These are phyloP conservation scores for Myriosclerotinia scirpicola DNA, from an alignment of 2,329 filamentous ascomycete genomes.

Conservation along the genomic window DNA sequence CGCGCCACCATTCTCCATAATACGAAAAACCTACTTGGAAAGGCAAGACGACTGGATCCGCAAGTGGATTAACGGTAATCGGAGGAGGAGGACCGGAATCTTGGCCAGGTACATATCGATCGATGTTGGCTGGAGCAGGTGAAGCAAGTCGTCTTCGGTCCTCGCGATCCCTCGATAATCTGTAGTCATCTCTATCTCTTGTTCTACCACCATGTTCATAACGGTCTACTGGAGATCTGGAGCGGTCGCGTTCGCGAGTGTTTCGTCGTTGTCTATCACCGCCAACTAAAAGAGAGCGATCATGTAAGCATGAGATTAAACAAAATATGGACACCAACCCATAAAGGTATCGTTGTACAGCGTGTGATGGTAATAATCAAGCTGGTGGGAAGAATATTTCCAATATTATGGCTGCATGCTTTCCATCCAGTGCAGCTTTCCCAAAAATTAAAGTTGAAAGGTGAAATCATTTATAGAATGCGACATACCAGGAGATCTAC, in stretches of 20 bases:
- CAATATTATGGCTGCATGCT: neutral
- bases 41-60: slow-evolving; percentile 69
- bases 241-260: slow-evolving; percentile 64
- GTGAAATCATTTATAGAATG: slow-evolving; percentile 1
- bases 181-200: slow-evolving; percentile 63
- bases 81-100: slow-evolving; percentile 50
- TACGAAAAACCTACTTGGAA: slow-evolving; percentile 85
- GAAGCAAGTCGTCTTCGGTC: slow-evolving; percentile 59
- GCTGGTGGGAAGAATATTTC: neutral
- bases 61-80: slow-evolving; percentile 63
- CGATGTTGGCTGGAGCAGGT: slow-evolving; percentile 67
- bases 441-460: neutral
- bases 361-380: neutral
- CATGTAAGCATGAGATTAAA: slow-evolving; percentile 26
- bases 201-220: slow-evolving; percentile 68
- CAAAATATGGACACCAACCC: slow-evolving; percentile 29
- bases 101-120: slow-evolving; percentile 80
- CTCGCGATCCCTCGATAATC: slow-evolving; percentile 53
- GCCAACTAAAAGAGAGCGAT: slow-evolving; percentile 45
- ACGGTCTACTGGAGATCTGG: slow-evolving; percentile 67
- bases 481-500: slow-evolving; percentile 68
- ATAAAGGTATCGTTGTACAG: slow-evolving; percentile 2
- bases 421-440: neutral
- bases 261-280: slow-evolving; percentile 52
- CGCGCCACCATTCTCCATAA: slow-evolving; percentile 83